Evolutionary conservation across 169 alveolate genomes (phyloP), one percentile per base, ranked within the genome.

Genomic region (Plasmodium inui): DNA sequence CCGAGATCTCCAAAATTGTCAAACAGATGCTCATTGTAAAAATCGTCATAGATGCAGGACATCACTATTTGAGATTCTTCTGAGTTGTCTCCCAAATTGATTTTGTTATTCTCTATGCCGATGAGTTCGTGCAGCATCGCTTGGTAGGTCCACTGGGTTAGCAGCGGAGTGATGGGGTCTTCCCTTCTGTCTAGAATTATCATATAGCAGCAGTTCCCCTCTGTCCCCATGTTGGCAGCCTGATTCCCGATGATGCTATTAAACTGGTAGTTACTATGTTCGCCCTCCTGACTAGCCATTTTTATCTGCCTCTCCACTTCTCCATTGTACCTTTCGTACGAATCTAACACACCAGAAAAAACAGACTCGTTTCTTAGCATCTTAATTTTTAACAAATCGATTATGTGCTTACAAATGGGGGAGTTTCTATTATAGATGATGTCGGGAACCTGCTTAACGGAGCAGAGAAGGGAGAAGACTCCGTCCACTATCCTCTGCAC

Each of bases 101-200:
- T 97, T 95, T 98, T 98, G 93, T 98, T 98, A 76, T 98, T 97
- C 22, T 97, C 94, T 22, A 98, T 97, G 5, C 98, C 98, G 17
- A 99, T 83, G 37, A 98, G 84, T 95, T 99, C 99, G 94, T 99
- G 99, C n/a, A 98, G 96, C 99, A 98, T 98, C 12, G 99, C 99
- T 89, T 90, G 98, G 94, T 99, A 99, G 0, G 99, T 99, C 99
- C 99, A 99, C 86, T 99, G 99, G 94, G 98, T 98, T 83, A 99
- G 95, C 88, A 99, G 83, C 30, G 99, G 99, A 10, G 99, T 98
- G 3, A 98, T 97, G n/a, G 99, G 99, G 73, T 99, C 99, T 94
- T 98, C 99, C 95, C 98, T 98, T 93, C 99, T 96, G 96, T 99
- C 99, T 55, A 98, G 70, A 61, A 99, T 89, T 37, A 99, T 82